Evolutionary conservation across 75 land plant species (phyloP), one percentile per base, ranked within the genome.

Genomic region (Pinus tabuliformis): DNA sequence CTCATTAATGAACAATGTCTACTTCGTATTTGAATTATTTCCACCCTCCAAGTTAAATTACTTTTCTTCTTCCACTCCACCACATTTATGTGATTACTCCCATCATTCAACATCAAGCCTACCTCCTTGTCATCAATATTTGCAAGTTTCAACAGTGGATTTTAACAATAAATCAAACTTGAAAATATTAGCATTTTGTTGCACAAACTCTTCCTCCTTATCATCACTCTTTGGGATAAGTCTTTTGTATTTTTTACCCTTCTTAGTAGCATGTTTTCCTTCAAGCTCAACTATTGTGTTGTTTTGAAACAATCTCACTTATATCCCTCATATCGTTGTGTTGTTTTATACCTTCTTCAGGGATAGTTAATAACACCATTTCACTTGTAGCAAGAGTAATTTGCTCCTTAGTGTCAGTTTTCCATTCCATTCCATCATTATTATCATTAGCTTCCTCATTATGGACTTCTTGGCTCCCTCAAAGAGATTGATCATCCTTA

Each of bases 121-220:
- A 97, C 99, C 78, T 95, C 99, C 99, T 97, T 98, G 82, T 97
- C 99, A 83, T 87, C 92, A 14, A 94, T 83, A 80, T 90, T 87
- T 57, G 98, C 99, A 85, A 97, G 98, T 26, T 84, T 83, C 77
- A 89, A 85, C 99, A 84, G 59, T 68, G 93, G 89, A 73, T 95
- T 97, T 77, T 92, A 97, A n/a, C 18, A 95, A 64, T 37, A 97
- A 82, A 73, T 97, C 99, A 84, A 91, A 97, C 78, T 97, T 97
- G 76, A 86, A 89, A n/a, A 95, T 84, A 45, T 91, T 92, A 37
- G 93, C 89, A 84, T 90, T 92, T 68, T 95, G 95, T 66, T 91
- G 87, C 56, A 97, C 91, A 84, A 97, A 97, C 39, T 94, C 99
- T 81, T 94, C 99, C 60, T 30, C 22, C 33, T 77, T 81, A 75